Evolutionary conservation across 2,329 filamentous ascomycete genomes (phyloP).

Genomic region (Metarhizium album): DNA sequence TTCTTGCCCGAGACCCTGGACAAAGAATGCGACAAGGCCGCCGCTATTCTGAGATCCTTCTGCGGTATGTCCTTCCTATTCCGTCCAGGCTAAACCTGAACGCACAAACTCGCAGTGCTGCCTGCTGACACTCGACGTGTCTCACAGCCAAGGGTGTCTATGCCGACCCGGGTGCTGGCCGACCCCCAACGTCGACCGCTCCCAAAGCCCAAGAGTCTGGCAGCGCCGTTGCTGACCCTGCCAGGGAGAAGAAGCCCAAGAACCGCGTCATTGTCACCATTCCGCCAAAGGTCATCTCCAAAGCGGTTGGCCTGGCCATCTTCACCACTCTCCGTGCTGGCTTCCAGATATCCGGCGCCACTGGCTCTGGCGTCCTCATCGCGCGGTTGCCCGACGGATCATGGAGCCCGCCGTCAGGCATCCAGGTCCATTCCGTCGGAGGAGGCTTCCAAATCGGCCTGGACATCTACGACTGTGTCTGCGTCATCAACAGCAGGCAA

Average conservation of each 20-base stretch:
- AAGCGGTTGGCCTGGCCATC: conserved; percentile 58
- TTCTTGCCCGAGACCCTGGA: conserved; percentile 82
- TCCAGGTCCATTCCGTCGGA: conserved; percentile 69
- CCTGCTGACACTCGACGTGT: background rate
- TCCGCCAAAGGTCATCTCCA: conserved; percentile 48
- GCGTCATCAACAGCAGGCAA: conserved; percentile 70
- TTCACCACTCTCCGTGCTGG: conserved; percentile 62
- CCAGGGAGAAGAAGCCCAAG: conserved; percentile 32
- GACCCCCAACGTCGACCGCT: conserved; percentile 20
- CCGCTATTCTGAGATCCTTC: conserved; percentile 72
- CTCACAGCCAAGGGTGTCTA: conserved; percentile 40
- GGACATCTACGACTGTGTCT: conserved; percentile 82
- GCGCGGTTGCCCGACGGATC: conserved; percentile 50
- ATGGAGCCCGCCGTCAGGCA: conserved; percentile 76
- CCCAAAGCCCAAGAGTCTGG: conserved; percentile 18
- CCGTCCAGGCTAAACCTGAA: background rate
- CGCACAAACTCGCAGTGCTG: background rate
- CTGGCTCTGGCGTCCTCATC: conserved; percentile 55
- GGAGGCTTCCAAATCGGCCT: conserved; percentile 72
- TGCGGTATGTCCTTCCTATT: conserved; percentile 50
- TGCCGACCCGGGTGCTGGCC: conserved; percentile 22
- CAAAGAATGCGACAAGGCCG: conserved; percentile 85
- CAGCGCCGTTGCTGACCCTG: conserved; percentile 19
- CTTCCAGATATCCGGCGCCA: conserved; percentile 54
- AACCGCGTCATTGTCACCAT: conserved; percentile 41